phyloP scores from a whole-genome alignment of 2,329 filamentous ascomycete species.

The Exophiala sp. region DNA sequence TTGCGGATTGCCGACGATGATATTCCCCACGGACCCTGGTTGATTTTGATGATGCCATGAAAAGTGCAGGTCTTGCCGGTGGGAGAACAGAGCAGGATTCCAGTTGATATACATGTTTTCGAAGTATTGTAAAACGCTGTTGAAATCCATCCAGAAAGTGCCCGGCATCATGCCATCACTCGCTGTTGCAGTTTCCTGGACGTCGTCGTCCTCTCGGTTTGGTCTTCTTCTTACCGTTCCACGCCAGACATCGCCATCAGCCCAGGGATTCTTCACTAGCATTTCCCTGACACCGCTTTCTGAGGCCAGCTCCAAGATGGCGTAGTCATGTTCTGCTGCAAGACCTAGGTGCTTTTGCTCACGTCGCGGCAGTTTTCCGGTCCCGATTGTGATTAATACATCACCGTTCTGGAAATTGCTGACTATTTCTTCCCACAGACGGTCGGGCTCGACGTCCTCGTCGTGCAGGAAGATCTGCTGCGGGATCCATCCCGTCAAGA shows the following conservation, averaged over 20 bases:
- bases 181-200: slow-evolving; percentile 3
- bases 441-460: slow-evolving; percentile 68
- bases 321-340: slow-evolving; percentile 89
- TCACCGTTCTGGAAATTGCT: slow-evolving; percentile 70
- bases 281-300: slow-evolving; percentile 58
- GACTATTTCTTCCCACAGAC: slow-evolving; percentile 71
- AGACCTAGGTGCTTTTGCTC: slow-evolving; percentile 78
- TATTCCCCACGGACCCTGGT: slow-evolving; percentile 22
- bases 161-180: slow-evolving; percentile 47
- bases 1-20: slow-evolving; percentile 57
- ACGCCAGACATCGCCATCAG: slow-evolving; percentile 53
- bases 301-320: slow-evolving; percentile 72
- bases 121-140: slow-evolving; percentile 84
- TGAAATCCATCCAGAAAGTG: slow-evolving; percentile 90
- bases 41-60: slow-evolving; percentile 62
- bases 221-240: slow-evolving; percentile 27
- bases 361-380: slow-evolving; percentile 67
- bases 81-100: slow-evolving; percentile 77
- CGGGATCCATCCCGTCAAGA: slow-evolving; percentile 91
- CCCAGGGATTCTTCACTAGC: slow-evolving; percentile 94
- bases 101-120: slow-evolving; percentile 96
- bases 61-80: slow-evolving; percentile 86
- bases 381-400: slow-evolving; percentile 83
- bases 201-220: slow-evolving; percentile 14
- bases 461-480: slow-evolving; percentile 90